phyloP scores from a whole-genome alignment of 2,329 filamentous ascomycete genomes.

The Nannizziopsis arthrosporioides region DNA sequence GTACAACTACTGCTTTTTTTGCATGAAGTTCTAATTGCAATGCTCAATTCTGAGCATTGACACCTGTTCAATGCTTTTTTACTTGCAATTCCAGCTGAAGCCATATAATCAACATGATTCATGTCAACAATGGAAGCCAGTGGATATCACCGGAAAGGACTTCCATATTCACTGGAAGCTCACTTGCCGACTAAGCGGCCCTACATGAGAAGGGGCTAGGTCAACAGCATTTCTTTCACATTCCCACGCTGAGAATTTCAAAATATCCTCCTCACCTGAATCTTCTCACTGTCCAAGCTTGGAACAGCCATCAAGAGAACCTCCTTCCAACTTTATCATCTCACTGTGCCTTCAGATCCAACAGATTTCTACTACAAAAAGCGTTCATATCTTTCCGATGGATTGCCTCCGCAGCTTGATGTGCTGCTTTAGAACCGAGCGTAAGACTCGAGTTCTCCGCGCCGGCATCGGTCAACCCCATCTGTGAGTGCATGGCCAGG shows the following conservation, averaged over 20 bases:
- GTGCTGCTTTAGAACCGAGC: too few relatives aligned
- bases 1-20: slow-evolving; percentile 12
- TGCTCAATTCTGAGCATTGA: slow-evolving; percentile 3
- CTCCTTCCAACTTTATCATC: too few relatives aligned
- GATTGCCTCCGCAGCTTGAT: neutral
- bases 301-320: too few relatives aligned
- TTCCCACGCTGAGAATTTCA: too few relatives aligned
- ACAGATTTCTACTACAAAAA: too few relatives aligned
- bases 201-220: too few relatives aligned
- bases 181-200: too few relatives aligned
- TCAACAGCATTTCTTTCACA: too few relatives aligned
- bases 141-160: neutral
- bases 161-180: neutral
- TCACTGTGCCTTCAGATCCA: too few relatives aligned
- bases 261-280: too few relatives aligned
- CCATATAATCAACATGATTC: neutral
- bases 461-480: neutral
- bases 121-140: neutral
- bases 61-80: neutral
- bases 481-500: neutral
- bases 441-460: too few relatives aligned
- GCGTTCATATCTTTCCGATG: neutral
- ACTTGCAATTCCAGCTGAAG: neutral
- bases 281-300: too few relatives aligned
- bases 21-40: neutral